Evolutionary conservation across 352 stramenopile species (phyloP).

Genomic region (Phytophthora idaei): DNA sequence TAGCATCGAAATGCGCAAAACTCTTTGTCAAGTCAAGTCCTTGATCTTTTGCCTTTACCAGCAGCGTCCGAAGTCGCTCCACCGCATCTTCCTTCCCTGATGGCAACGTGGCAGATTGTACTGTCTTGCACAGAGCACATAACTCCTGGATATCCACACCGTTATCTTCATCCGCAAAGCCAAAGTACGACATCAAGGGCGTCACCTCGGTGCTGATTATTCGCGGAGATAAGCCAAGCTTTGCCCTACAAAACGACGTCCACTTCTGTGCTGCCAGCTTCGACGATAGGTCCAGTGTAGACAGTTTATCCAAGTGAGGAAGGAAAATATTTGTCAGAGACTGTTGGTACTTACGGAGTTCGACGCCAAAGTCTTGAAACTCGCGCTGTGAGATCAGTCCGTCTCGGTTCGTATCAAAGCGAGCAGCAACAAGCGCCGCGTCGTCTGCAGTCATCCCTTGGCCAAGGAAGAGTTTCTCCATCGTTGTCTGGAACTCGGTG

Average conservation of each 20-base stretch:
- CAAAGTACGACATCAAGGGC: slow-evolving; percentile 37
- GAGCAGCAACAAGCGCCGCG: slow-evolving; percentile 37
- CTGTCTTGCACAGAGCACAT: slow-evolving; percentile 24
- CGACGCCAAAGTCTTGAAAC: slow-evolving; percentile 59
- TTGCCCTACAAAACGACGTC: slow-evolving; percentile 36
- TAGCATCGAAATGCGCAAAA: slow-evolving; percentile 75
- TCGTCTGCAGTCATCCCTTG: slow-evolving; percentile 50
- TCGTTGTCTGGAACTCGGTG: slow-evolving; percentile 53
- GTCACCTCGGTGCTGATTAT: slow-evolving; percentile 26
- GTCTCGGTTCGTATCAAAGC: slow-evolving; percentile 68
- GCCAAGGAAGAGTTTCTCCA: slow-evolving; percentile 57
- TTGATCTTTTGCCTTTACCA: slow-evolving; percentile 45
- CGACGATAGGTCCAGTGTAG: slow-evolving; percentile 7
- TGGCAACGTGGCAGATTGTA: slow-evolving; percentile 1
- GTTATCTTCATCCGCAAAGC: slow-evolving; percentile 29
- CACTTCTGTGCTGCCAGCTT: slow-evolving; percentile 36
- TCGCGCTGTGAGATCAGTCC: slow-evolving; percentile 61
- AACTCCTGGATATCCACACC: slow-evolving; percentile 40
- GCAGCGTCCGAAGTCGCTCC: slow-evolving; percentile 21
- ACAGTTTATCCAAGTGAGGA: slow-evolving; percentile 30
- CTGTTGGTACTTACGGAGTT: slow-evolving; percentile 47
- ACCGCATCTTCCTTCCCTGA: slow-evolving; percentile 14
- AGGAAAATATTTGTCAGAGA: slow-evolving; percentile 30
- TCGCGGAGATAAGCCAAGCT: slow-evolving; percentile 34
- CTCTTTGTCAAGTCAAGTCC: slow-evolving; percentile 53